Evolutionary conservation across 2,329 filamentous ascomycete species (phyloP).

Genomic region (Claviceps digitariae): DNA sequence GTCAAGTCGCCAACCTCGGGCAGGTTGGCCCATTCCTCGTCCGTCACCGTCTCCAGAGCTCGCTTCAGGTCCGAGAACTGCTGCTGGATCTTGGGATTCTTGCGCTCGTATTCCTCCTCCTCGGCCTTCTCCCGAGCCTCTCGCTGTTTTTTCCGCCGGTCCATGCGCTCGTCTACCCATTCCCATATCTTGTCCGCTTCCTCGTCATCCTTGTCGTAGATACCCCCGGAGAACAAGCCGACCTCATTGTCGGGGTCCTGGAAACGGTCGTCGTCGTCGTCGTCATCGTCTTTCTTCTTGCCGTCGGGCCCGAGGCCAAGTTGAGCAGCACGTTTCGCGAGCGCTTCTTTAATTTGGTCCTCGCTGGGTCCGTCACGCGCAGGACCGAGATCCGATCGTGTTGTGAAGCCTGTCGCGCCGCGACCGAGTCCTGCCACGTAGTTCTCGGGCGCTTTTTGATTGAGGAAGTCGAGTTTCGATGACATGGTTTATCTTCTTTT

Average conservation of each 20-base stretch:
- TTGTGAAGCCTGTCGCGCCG: slow-evolving; percentile 96
- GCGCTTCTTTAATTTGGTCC: slow-evolving; percentile 95
- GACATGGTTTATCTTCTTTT: slow-evolving; percentile 20
- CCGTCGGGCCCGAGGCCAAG: slow-evolving; percentile 59
- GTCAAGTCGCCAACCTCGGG: slow-evolving; percentile 96
- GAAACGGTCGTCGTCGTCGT: slow-evolving; percentile 66
- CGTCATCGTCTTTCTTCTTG: slow-evolving; percentile 58
- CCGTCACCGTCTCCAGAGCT: slow-evolving; percentile 72
- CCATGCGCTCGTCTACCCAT: slow-evolving; percentile 95
- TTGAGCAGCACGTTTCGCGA: slow-evolving; percentile 82
- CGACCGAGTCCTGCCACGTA: slow-evolving; percentile 94
- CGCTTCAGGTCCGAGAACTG: slow-evolving; percentile 96
- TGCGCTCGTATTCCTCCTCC: slow-evolving; percentile 86
- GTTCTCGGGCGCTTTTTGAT: slow-evolving; percentile 71
- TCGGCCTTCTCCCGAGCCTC: slow-evolving; percentile 89
- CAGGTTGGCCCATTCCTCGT: slow-evolving; percentile 92
- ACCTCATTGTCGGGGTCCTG: slow-evolving; percentile 97
- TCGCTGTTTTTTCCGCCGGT: slow-evolving; percentile 76
- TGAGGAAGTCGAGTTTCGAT: slow-evolving; percentile 66
- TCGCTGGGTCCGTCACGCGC: slow-evolving; percentile 91
- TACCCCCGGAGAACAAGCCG: slow-evolving; percentile 84
- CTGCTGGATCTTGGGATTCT: slow-evolving; percentile 96
- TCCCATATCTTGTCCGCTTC: slow-evolving; percentile 95
- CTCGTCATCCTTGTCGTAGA: slow-evolving; percentile 95
- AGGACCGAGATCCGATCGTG: slow-evolving; percentile 88